phyloP scores from a whole-genome alignment of 176 grass and related monocot species.

The Eragrostis nindensis region DNA sequence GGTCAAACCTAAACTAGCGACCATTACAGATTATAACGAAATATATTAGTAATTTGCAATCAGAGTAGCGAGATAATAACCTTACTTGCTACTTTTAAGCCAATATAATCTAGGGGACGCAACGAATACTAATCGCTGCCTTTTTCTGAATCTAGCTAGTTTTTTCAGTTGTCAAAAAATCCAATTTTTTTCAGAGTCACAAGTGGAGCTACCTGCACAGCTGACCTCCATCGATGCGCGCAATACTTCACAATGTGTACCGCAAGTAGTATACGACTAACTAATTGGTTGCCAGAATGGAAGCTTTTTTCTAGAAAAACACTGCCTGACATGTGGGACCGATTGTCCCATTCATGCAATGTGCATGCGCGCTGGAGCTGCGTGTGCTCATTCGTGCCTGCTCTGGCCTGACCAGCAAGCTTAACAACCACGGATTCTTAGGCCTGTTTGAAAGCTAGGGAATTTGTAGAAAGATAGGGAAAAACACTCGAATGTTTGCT shows the following conservation, averaged over 20 bases:
- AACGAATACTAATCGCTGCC: not conserved
- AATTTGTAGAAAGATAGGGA: too few species aligned
- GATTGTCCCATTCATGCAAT: not conserved
- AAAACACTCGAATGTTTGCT: not conserved
- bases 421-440: not conserved
- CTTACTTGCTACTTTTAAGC: not conserved
- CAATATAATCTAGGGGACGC: not conserved
- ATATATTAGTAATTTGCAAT: not conserved
- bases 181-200: not conserved
- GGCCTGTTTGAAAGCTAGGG: not conserved
- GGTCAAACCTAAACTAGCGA: not conserved
- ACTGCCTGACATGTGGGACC: not conserved
- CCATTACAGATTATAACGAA: not conserved
- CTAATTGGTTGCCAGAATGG: not conserved
- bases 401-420: not conserved
- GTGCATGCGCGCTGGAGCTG: not conserved
- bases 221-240: slow-evolving; percentile 20
- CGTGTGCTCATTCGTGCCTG: not conserved
- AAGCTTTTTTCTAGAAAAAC: not conserved
- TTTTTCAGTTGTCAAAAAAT: not conserved
- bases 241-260: not conserved
- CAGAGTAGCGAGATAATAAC: not conserved
- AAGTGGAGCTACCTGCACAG: not conserved
- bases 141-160: not conserved
- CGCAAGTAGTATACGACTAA: not conserved